Base-by-base conservation (phyloP, 768 basidiomycete genomes). In the Phylloporus rhodoxanthus region DNA sequence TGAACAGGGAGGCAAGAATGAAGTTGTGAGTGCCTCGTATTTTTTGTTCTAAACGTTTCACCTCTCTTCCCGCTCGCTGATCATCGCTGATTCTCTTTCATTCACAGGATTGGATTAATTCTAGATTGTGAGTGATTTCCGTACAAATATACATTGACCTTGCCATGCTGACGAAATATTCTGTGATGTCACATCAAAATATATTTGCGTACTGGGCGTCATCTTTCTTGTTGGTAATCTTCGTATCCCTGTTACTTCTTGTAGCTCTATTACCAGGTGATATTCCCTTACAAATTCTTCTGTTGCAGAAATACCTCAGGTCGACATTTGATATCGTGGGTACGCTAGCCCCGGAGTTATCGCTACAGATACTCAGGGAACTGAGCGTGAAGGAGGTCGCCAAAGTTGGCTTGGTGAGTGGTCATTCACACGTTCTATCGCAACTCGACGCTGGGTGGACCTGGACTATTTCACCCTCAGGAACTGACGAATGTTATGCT, bases 311-410 rank as follows among this genome's bases (percentile, higher is more conserved):
- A 65, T 93, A 95, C 57, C 77, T 79, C 30, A 81, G 77, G 57
- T 86, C 86, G 11, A 86, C 88, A 6, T 88, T 88, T 58, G 92
- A 95, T 61, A 75, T 95, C 43, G 71, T 94, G 26, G 85, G 86
- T 7, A 75, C 76, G 39, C 73, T 94, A 15, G 75, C 84, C 0
- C 82, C 82, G 0, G 76, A 83, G 17, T 66, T 92, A 1, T 77
- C 81, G 0, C 73, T 85, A 54, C 75, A 77, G 39, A 74, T 93
- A 34, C 70, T 94, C 23, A 77, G 75, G 57, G 68, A 72, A 39
- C 67, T 85, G 41, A 72, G 71, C 19, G 77, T 91, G 10, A 68
- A 69, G 52, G 82, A 90, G 53, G 71, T 91, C 7, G 69, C 91
- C 3, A 75, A 66, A 1, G 69, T 83, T 8, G 62, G 67, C 15